A percentile compares a stretch with the other conserved stretches of the same genome.
phyloP scores from a whole-genome alignment of 345 rosid species.

The Eutrema yunnanense region DNA sequence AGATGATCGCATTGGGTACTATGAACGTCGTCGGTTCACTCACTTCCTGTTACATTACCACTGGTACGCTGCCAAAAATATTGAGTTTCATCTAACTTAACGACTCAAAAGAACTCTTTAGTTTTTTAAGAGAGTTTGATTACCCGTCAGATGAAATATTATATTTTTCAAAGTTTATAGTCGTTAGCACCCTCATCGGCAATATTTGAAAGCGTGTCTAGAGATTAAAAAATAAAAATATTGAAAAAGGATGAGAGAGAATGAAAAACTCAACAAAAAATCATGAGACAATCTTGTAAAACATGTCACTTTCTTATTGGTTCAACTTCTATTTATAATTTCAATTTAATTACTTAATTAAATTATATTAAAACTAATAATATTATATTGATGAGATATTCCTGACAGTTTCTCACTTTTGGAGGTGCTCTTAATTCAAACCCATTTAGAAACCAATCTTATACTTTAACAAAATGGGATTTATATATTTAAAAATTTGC shows the following conservation, averaged over 20 bases:
- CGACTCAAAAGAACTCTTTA: not conserved
- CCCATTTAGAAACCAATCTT: not conserved
- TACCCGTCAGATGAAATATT: not conserved
- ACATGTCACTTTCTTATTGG: no score
- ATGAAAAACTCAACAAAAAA: no score
- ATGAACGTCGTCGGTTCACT: conserved; percentile 90
- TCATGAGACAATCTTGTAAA: no score
- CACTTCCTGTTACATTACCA: conserved; percentile 91
- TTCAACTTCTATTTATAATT: no score
- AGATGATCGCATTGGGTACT: conserved; percentile 90
- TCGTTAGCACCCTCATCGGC: no score
- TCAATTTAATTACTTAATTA: no score
- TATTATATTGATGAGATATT: no score
- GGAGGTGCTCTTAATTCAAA: not conserved
- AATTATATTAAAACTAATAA: no score
- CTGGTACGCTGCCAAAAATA: conserved; percentile 41
- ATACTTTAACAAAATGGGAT: not conserved
- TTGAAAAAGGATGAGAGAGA: no score
- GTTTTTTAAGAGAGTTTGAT: not conserved
- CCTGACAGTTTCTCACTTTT: no score
- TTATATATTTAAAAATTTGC: not conserved
- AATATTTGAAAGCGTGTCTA: no score
- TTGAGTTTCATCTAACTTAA: not conserved
- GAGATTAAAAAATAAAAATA: no score
- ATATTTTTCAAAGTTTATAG: not conserved